Evolutionary conservation across 2,329 filamentous ascomycete species (phyloP), one percentile per base, ranked within the genome.

Genomic region (Aspergillus pseudonomiae): DNA sequence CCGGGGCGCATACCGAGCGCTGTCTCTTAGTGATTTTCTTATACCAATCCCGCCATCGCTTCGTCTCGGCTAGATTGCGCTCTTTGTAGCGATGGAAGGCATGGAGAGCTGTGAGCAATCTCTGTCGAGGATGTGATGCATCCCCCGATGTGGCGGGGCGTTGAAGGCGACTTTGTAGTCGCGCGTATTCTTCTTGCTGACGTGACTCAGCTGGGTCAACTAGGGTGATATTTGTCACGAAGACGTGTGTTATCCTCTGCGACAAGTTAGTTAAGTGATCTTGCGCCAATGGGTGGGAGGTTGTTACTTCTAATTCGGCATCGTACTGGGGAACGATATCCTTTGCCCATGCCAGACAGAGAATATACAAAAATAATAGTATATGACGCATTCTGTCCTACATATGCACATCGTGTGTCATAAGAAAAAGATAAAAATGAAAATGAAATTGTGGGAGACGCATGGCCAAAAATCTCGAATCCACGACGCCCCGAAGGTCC

Each of bases 101-200:
- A 63, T 73, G 66, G 21, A 74, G 56, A 1, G 72, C 71, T 21
- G 70, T 67, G 19, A 75, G 64, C 6, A 75, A 60, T n/a, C 73
- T 61, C 43, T 74, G 62, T 24, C 73, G 68, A 24, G 72, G 68
- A 48, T 74, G 72, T 6, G 67, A 64, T n/a, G 57, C 45, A 50
- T 70, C 63, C 65, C 64, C 68, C 43, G 63, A 67, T 5, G 65
- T 60, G 6, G 45, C 66, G 1, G 57, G 63, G 16, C 67, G 62
- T 24, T 66, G 43, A 7, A 74, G 59, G 4, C 64, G 64, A 7
- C 63, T 32, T 6, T 71, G 61, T 2, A 74, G 66, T 12, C 63
- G 65, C 0, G 61, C 1, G 50, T 67, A 65, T 21, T 69, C 63
- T 26, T 65, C 60, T n/a, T 63, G 34, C 6, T 64, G 57, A 2